A percentile compares a stretch with the other conserved stretches of the same genome.
These are phyloP conservation scores for Rhizopogon rudus DNA, from an alignment of 768 basidiomycete species.

Conservation along the genomic window DNA sequence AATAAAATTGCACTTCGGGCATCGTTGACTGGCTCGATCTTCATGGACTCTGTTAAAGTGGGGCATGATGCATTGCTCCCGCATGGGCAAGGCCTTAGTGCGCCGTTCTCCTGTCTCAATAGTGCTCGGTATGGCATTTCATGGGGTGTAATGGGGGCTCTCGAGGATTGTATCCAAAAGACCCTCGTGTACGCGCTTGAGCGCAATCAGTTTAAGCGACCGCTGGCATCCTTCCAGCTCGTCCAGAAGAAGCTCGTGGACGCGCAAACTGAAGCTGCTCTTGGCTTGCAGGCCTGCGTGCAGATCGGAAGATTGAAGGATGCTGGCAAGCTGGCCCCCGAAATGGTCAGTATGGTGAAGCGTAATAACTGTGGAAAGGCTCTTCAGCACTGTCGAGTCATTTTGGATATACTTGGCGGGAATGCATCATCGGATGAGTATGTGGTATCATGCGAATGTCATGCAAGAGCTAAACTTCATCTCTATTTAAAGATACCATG, in stretches of 20 bases:
- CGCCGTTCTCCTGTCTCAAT: slow-evolving; percentile 91
- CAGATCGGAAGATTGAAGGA: slow-evolving; percentile 90
- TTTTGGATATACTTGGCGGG: slow-evolving; percentile 91
- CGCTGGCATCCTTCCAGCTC: slow-evolving; percentile 94
- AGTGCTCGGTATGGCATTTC: slow-evolving; percentile 85
- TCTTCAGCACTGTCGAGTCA: slow-evolving; percentile 68
- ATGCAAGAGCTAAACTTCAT: not conserved
- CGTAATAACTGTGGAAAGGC: slow-evolving; percentile 96
- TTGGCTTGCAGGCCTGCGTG: slow-evolving; percentile 70
- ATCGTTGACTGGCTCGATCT: slow-evolving; percentile 81
- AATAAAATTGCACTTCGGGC: slow-evolving; percentile 89
- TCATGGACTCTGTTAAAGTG: slow-evolving; percentile 84
- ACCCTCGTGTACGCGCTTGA: slow-evolving; percentile 85
- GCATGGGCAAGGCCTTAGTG: slow-evolving; percentile 63
- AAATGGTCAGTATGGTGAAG: slow-evolving; percentile 95
- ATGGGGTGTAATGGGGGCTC: slow-evolving; percentile 94
- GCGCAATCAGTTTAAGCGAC: slow-evolving; percentile 81
- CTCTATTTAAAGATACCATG: slow-evolving; percentile 62
- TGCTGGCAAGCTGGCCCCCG: slow-evolving; percentile 61
- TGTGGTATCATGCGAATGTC: slow-evolving; percentile 32
- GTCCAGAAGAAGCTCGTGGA: slow-evolving; percentile 98
- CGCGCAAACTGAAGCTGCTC: slow-evolving; percentile 79
- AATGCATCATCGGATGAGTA: slow-evolving; percentile 94
- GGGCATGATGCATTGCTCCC: slow-evolving; percentile 72
- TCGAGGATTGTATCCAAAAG: slow-evolving; percentile 83